phyloP scores from a whole-genome alignment of 2,329 filamentous ascomycete species.

The Cladosporium sp. region DNA sequence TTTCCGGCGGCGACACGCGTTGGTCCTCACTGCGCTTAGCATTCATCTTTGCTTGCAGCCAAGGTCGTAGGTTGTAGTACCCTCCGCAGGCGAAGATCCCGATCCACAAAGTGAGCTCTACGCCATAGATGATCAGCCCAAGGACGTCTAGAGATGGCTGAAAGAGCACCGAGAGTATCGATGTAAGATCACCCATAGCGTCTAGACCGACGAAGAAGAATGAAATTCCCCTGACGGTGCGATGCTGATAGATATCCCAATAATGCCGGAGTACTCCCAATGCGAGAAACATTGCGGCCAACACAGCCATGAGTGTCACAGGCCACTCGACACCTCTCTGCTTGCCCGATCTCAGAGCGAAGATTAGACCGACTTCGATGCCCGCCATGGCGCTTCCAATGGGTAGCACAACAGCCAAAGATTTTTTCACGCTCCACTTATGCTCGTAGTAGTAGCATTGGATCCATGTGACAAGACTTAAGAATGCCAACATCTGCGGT shows the following conservation, averaged over 20 bases:
- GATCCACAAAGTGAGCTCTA: slow-evolving; percentile 66
- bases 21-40: background rate
- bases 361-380: slow-evolving; percentile 60
- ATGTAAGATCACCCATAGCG: slow-evolving; percentile 67
- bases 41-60: slow-evolving; percentile 46
- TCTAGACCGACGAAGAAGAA: slow-evolving; percentile 72
- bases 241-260: slow-evolving; percentile 66
- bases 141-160: slow-evolving; percentile 59
- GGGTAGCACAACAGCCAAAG: slow-evolving; percentile 50
- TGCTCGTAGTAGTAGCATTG: slow-evolving; percentile 60
- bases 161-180: slow-evolving; percentile 64
- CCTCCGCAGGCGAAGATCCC: slow-evolving; percentile 66
- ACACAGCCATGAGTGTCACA: slow-evolving; percentile 63
- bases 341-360: slow-evolving; percentile 53
- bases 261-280: slow-evolving; percentile 69
- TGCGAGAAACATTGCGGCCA: slow-evolving; percentile 64
- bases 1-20: slow-evolving; percentile 17
- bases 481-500: slow-evolving; percentile 55
- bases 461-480: slow-evolving; percentile 56
- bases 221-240: slow-evolving; percentile 69
- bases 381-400: slow-evolving; percentile 60
- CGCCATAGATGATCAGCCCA: slow-evolving; percentile 67
- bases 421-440: slow-evolving; percentile 55
- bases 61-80: slow-evolving; percentile 64
- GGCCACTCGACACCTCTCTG: slow-evolving; percentile 57